Conservation (phyloP, 805 yeast genomes). For the Spathaspora sp. region DNA sequence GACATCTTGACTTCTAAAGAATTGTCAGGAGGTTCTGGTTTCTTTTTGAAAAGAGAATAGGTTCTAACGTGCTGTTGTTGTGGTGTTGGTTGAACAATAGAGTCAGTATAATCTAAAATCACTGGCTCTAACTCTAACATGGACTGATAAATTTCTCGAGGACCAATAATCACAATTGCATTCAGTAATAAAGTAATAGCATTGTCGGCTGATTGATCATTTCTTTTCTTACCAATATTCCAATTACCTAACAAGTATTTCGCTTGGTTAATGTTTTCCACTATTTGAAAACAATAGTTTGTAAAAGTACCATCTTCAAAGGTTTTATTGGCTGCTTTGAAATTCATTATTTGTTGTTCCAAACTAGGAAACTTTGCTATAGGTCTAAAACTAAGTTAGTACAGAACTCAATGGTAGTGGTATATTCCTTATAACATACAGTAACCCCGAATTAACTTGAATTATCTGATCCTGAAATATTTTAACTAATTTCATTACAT, state of each 20-base stretch:
- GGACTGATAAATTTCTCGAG: neutral
- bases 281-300: neutral
- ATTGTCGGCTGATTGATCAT: neutral
- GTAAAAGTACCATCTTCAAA: neutral
- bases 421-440: neutral
- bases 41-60: neutral
- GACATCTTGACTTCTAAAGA: neutral
- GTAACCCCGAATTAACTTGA: neutral
- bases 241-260: neutral
- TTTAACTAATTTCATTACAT: neutral
- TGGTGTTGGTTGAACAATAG: neutral
- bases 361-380: neutral
- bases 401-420: neutral
- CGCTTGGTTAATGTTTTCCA: neutral
- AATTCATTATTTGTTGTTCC: neutral
- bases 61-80: neutral
- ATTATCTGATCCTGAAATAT: neutral
- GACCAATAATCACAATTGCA: neutral
- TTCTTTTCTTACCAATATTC: neutral
- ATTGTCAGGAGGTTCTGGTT: neutral
- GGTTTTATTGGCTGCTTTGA: neutral
- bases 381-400: neutral
- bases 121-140: neutral
- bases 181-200: neutral
- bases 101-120: neutral